A percentile compares a stretch with the other conserved stretches of the same genome.
These are phyloP conservation scores for Schoenoplectus tabernaemontani DNA, from an alignment of 202 grass and related monocot genomes.

Conservation along the genomic window DNA sequence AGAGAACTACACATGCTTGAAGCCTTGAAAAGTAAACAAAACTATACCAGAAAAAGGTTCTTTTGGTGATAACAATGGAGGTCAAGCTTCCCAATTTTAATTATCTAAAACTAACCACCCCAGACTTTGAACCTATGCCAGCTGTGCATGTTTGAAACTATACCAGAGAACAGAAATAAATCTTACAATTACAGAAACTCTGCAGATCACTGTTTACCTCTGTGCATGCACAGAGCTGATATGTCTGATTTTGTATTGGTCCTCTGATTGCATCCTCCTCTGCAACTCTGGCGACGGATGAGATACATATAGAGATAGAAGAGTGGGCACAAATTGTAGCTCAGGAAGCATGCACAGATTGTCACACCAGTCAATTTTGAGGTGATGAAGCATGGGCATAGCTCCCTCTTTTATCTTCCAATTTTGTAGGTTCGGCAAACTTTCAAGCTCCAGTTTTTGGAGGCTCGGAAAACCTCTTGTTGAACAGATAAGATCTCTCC, in stretches of 20 bases:
- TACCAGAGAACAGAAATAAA: not conserved
- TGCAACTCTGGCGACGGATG: not conserved
- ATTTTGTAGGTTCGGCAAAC: not conserved
- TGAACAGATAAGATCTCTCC: not conserved
- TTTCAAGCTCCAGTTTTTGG: not conserved
- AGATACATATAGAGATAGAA: not conserved
- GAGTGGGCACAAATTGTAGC: conserved; percentile 5
- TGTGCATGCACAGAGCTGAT: not conserved
- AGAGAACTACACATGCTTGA: not conserved
- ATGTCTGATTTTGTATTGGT: conserved; percentile 17
- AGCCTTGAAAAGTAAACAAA: not conserved
- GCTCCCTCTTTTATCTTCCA: conserved; percentile 18
- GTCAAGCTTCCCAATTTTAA: not conserved
- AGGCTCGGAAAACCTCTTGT: not conserved
- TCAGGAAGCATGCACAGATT: conserved; percentile 14
- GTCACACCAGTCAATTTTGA: not conserved
- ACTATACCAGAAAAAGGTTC: not conserved
- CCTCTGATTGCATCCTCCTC: not conserved
- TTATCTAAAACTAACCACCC: not conserved
- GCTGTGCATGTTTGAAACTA: no score
- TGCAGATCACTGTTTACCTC: not conserved
- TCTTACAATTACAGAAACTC: not conserved
- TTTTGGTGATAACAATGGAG: not conserved
- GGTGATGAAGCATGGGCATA: not conserved
- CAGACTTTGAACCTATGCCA: no score